Percentiles rank a stretch among this genome's conserved stretches.
Conservation (phyloP, 2,329 filamentous ascomycete species). For the Pseudocercospora fijiensis region DNA sequence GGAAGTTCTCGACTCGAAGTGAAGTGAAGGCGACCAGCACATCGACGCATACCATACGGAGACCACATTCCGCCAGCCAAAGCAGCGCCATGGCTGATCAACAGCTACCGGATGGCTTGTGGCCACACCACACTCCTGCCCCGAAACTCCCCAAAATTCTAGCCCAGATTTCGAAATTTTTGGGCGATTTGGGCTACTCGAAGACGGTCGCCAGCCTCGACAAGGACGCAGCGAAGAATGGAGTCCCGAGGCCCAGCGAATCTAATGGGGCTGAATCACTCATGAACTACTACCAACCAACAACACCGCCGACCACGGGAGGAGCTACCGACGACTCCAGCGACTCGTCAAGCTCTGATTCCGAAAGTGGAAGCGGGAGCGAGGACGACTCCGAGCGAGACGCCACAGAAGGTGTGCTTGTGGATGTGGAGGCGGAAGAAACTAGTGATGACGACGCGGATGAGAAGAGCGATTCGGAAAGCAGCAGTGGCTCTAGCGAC, state of each 20-base stretch:
- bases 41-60: too few species aligned
- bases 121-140: constrained; percentile 19
- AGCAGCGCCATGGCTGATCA: constrained; percentile 3
- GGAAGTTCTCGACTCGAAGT: too few species aligned
- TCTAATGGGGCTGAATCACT: constrained; percentile 14
- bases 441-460: constrained; percentile 30
- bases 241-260: constrained; percentile 17
- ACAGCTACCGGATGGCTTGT: constrained; percentile 12
- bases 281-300: constrained; percentile 27
- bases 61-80: neutral
- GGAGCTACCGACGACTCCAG: constrained; percentile 17
- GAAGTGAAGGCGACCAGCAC: neutral
- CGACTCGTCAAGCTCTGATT: constrained; percentile 19
- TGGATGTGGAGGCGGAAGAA: constrained; percentile 30
- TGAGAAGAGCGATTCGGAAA: constrained; percentile 20
- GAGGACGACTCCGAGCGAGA: constrained; percentile 22
- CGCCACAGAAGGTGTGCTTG: constrained; percentile 19
- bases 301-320: constrained; percentile 5
- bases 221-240: constrained; percentile 37
- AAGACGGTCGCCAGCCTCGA: constrained; percentile 35
- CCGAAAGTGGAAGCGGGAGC: constrained; percentile 20
- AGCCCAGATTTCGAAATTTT: constrained; percentile 33
- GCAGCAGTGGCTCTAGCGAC: constrained; percentile 20
- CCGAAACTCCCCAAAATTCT: constrained; percentile 27
- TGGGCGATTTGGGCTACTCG: constrained; percentile 36